Percentiles rank a stretch among this genome's conserved stretches.
phyloP scores from a whole-genome alignment of 2,329 filamentous ascomycete species.

The Cercospora janseana region DNA sequence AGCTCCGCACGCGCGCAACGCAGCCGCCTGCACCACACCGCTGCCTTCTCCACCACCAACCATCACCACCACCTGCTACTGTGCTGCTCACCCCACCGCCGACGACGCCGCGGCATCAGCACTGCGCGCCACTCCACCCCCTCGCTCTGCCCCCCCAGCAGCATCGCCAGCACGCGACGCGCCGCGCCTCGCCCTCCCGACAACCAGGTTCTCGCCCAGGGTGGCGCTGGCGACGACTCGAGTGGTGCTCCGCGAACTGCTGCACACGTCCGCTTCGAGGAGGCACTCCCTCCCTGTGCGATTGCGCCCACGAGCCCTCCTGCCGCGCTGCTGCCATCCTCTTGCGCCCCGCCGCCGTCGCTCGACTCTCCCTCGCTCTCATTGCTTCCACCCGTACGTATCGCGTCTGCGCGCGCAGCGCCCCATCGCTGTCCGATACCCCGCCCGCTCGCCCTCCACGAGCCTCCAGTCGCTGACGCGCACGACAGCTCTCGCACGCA shows the following conservation, averaged over 20 bases:
- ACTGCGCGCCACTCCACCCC: background rate
- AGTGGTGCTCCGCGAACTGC: slow-evolving; percentile 20
- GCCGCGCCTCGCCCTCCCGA: slow-evolving; percentile 12
- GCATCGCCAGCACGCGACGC: background rate
- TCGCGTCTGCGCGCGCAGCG: background rate
- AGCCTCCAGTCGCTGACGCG: slow-evolving; percentile 5
- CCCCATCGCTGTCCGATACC: slow-evolving; percentile 1
- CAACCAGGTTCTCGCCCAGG: slow-evolving; percentile 21
- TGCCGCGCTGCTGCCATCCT: slow-evolving; percentile 16
- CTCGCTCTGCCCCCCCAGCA: background rate
- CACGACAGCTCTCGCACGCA: background rate
- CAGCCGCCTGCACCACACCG: background rate
- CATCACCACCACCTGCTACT: background rate
- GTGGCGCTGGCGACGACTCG: slow-evolving; percentile 14
- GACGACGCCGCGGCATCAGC: background rate
- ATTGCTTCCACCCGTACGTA: slow-evolving; percentile 10
- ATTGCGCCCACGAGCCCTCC: slow-evolving; percentile 28
- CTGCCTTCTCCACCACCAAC: background rate
- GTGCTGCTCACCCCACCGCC: background rate
- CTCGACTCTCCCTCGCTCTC: slow-evolving; percentile 3
- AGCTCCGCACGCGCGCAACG: background rate
- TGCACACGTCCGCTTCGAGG: slow-evolving; percentile 30
- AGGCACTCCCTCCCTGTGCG: slow-evolving; percentile 21
- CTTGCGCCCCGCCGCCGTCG: slow-evolving; percentile 19
- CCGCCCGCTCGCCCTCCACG: slow-evolving; percentile 5